Base-by-base conservation (phyloP, 768 basidiomycete species). In the Leccinum barrowsii region DNA sequence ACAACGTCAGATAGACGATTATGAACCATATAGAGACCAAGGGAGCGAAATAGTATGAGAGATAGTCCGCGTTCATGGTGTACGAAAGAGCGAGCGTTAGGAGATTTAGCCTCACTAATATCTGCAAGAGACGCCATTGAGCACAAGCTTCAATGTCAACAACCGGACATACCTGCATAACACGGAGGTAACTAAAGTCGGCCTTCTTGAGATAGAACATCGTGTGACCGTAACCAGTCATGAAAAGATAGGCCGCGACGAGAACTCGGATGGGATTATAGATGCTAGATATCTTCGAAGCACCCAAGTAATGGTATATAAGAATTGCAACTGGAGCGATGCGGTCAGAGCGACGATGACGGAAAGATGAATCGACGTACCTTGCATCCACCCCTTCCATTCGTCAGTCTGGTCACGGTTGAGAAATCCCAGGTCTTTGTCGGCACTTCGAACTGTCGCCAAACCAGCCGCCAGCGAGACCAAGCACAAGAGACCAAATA, bases 371-470 rank as follows among this genome's bases (percentile, higher is more conserved):
- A 52, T 26, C 19, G 6, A 72, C 88, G 56, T 67, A 92, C 92
- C 80, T 78, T 97, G 94, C 94, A 97, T 97, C 94, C 94, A 97
- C 3, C 94, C 94, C 73, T 96, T 96, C 94, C 94, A 97, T 74
- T 97, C 94, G 63, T 97, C 92, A 1, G 93, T 96, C 72, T 96
- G 92, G 52, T 94, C 91, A 57, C 94, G 81, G 67, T 93, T 95
- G 65, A 97, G 76, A 73, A 94, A 92, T 0, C 94, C 94, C 53
- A 89, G 74, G 67, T 97, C 92, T 66, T 88, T 92, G 63, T 92
- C 91, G 17, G 80, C 81, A 19, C 82, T 81, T 68, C 84, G 86
- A 62, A 91, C 73, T 1, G 86, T 90, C 10, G 71, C 73, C 49
- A 92, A 65, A 4, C 93, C 94, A 19, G 79, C 72, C 8, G 64